Percentiles rank a stretch among this genome's conserved stretches.
phyloP scores from a whole-genome alignment of 495 filamentous ascomycete genomes.

The Penicillium lividum region DNA sequence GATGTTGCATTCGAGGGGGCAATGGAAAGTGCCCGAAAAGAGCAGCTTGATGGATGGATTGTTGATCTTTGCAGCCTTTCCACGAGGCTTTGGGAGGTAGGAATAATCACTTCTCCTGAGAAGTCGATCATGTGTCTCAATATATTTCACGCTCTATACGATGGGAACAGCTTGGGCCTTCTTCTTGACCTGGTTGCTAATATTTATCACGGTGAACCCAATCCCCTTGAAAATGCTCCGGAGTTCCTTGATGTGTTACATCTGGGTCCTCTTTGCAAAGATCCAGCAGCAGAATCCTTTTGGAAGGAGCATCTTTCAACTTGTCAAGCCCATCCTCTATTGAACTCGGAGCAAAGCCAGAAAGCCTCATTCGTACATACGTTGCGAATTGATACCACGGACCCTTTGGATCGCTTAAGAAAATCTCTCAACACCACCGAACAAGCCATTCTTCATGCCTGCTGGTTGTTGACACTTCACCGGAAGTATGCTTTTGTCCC shows the following conservation, averaged over 20 bases:
- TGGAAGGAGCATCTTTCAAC: constrained; percentile 63
- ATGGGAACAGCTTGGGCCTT: constrained; percentile 74
- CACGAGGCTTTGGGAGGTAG: constrained; percentile 43
- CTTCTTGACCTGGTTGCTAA: constrained; percentile 58
- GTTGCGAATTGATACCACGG: constrained; percentile 16
- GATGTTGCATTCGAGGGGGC: constrained; percentile 23
- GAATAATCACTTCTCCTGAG: constrained; percentile 34
- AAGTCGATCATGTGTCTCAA: constrained; percentile 53
- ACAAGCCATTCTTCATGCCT: constrained; percentile 45
- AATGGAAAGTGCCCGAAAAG: constrained; percentile 27
- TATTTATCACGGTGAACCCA: constrained; percentile 31
- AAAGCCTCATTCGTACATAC: constrained; percentile 20
- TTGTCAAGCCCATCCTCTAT: constrained; percentile 33
- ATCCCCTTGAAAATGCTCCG: constrained; percentile 5
- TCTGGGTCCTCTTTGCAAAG: constrained; percentile 46
- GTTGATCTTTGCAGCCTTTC: constrained; percentile 27
- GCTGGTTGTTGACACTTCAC: constrained; percentile 36
- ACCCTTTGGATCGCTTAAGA: constrained; percentile 21
- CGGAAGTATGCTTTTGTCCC: constrained; percentile 37
- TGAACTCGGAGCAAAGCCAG: constrained; percentile 8
- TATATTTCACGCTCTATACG: constrained; percentile 87
- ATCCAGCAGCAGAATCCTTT: constrained; percentile 54
- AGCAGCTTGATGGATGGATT: constrained; percentile 45
- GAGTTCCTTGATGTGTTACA: constrained; percentile 45
- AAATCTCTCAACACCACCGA: constrained; percentile 40